Evolutionary conservation across 192 early-diverging fungal genomes (phyloP), one percentile per base, ranked within the genome.

Genomic region (Pilaira anomala): DNA sequence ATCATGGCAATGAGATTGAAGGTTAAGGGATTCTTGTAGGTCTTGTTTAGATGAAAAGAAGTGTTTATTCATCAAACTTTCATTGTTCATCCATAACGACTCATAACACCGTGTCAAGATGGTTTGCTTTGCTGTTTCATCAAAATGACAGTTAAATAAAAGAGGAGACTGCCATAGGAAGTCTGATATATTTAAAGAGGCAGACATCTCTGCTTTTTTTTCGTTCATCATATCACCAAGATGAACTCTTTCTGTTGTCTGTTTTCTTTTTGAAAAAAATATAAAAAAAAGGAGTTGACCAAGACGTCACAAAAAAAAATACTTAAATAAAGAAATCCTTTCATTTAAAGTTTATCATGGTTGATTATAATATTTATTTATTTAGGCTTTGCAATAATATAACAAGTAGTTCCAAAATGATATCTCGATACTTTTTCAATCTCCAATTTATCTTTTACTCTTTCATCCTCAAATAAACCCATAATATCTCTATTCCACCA

Each of bases 401-500:
- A 78, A 57, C 74, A 80, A 7, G 88, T 89, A 7, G 88, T 89
- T 6, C 88, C 88, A 25, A 88, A 76, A 66, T 89, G 86, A 67
- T 73, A 88, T 46, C 80, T 30, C 48, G 69, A 67, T n/a, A 74
- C 60, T 24, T 76, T 58, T 11, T 71, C 67, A 19, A 88, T 66
- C 29, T 83, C 72, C 21, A 87, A 22, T 11, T 82, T 87, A 5
- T 81, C 68, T 57, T 61, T 69, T 2, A 74, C 68, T 25, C 63
- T 26, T 14, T 73, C 72, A 41, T 76, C 65, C n/a, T 82, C 54
- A 42, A 86, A 74, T 22, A 88, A 42, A 8, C 25, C 54, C 46
- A 77, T 75, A 19, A 90, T 69, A 54, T 86, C 84, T 21, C 88
- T 62, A 52, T 90, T 88, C 79, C 81, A 90, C 84, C 85, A 90